These are phyloP conservation scores for Echeveria elegans DNA, from an alignment of 164 flowering plant species.

Conservation along the genomic window DNA sequence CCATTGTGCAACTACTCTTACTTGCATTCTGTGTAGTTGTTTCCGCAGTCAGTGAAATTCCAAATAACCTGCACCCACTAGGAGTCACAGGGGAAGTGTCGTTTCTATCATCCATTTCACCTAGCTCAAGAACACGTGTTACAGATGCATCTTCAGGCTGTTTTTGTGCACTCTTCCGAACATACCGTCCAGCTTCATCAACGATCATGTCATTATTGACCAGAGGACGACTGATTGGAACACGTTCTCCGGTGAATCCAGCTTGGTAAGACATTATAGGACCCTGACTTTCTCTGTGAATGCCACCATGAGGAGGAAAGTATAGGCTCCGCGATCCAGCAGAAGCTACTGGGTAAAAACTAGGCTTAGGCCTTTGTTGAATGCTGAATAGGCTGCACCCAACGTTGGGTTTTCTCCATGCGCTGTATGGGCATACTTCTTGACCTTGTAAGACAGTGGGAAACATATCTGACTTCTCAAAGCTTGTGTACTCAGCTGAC, in stretches of 20 bases:
- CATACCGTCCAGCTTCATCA: conserved; percentile 19
- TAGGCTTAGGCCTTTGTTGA: conserved; percentile 32
- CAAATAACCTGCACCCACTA: conserved; percentile 61
- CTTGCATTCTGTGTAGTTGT: conserved; percentile 26
- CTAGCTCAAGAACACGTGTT: conserved; percentile 16
- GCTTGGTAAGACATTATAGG: conserved; percentile 19
- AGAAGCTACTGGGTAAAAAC: conserved; percentile 43
- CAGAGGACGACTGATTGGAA: conserved; percentile 19
- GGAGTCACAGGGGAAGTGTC: conserved; percentile 21
- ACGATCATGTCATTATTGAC: conserved; percentile 15
- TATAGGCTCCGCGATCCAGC: conserved; percentile 28
- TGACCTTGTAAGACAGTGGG: conserved; percentile 99
- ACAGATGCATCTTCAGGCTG: conserved; percentile 19
- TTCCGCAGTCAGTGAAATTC: conserved; percentile 57
- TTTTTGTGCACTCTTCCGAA: conserved; percentile 20
- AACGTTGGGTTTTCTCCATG: conserved; percentile 34
- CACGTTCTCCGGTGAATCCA: conserved; percentile 24
- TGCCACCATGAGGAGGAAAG: conserved; percentile 37
- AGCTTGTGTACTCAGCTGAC: conserved; percentile 46
- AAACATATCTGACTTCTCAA: conserved; percentile 53
- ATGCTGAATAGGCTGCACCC: conserved; percentile 28
- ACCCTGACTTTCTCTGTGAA: conserved; percentile 22
- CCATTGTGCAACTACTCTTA: conserved; percentile 88
- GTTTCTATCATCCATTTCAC: conserved; percentile 18
- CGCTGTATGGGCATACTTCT: conserved; percentile 62